Evolutionary conservation across 1,284 basidiomycete species (phyloP).

Genomic region (Trichosporon coremiiforme): DNA sequence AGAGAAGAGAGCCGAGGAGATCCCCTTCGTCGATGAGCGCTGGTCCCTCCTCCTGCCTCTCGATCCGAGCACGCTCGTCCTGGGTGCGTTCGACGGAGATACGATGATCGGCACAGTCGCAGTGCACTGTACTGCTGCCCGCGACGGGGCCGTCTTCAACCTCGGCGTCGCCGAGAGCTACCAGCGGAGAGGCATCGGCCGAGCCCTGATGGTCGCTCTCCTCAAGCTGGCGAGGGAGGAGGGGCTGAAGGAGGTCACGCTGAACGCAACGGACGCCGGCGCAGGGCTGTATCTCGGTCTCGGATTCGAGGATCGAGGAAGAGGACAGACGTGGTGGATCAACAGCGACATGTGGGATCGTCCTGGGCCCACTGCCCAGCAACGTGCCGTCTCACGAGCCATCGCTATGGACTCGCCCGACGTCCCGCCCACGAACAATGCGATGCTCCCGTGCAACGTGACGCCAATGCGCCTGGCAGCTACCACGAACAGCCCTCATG

Average conservation of each 20-base stretch:
- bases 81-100: conserved; percentile 5
- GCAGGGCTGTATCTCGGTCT: background rate
- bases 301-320: background rate
- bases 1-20: background rate
- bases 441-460: background rate
- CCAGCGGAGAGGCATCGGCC: background rate
- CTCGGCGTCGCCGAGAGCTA: background rate
- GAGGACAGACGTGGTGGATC: conserved; percentile 17
- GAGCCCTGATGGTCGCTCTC: background rate
- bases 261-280: conserved; percentile 11
- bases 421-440: background rate
- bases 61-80: background rate
- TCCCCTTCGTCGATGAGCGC: background rate
- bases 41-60: background rate
- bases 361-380: background rate
- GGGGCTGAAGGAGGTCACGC: background rate
- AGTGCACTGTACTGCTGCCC: background rate
- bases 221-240: background rate
- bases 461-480: conserved; percentile 3
- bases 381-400: background rate
- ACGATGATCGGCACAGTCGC: background rate
- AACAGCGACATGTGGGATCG: background rate
- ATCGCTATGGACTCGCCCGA: background rate
- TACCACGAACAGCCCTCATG: background rate
- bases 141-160: background rate